Conservation (phyloP, 768 basidiomycete genomes). For the Macrocybe gigantea region DNA sequence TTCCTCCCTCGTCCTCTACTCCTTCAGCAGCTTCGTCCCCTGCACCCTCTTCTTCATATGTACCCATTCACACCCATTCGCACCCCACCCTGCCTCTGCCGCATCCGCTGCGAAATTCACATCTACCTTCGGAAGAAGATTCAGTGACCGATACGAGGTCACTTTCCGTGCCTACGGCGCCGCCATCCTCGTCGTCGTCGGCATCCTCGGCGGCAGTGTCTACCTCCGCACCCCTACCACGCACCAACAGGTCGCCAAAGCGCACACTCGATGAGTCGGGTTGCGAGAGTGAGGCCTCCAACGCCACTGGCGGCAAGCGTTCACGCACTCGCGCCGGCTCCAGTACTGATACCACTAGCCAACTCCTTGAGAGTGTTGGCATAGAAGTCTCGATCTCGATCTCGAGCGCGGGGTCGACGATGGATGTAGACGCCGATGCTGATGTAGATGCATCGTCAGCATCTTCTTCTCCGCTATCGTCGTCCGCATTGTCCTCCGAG, state of each 20-base stretch:
- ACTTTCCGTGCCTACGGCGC: too few relatives aligned
- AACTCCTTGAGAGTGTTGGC: constrained; percentile 5
- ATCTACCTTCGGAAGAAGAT: too few relatives aligned
- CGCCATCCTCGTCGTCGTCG: too few relatives aligned
- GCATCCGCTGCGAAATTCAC: constrained; percentile 13
- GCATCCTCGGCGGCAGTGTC: too few relatives aligned
- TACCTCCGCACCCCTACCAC: not conserved
- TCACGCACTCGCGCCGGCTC: not conserved
- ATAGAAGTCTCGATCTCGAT: constrained; percentile 21
- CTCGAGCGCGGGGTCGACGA: constrained; percentile 16
- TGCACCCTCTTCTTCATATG: constrained; percentile 1
- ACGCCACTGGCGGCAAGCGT: constrained; percentile 1
- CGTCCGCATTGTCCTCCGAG: constrained; percentile 17
- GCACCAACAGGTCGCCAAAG: constrained; percentile 32
- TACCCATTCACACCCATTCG: not conserved
- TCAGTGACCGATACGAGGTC: too few relatives aligned
- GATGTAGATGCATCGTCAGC: constrained; percentile 4
- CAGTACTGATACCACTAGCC: not conserved
- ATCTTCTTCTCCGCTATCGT: not conserved
- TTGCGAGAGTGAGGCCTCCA: too few relatives aligned
- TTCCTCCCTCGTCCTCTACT: constrained; percentile 2
- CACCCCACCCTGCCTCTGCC: constrained; percentile 13
- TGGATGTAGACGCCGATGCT: constrained; percentile 11
- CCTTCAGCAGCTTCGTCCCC: not conserved
- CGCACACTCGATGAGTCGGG: constrained; percentile 30